Evolutionary conservation across 495 filamentous ascomycete genomes (phyloP).

Genomic region (Neurospora hispaniola): DNA sequence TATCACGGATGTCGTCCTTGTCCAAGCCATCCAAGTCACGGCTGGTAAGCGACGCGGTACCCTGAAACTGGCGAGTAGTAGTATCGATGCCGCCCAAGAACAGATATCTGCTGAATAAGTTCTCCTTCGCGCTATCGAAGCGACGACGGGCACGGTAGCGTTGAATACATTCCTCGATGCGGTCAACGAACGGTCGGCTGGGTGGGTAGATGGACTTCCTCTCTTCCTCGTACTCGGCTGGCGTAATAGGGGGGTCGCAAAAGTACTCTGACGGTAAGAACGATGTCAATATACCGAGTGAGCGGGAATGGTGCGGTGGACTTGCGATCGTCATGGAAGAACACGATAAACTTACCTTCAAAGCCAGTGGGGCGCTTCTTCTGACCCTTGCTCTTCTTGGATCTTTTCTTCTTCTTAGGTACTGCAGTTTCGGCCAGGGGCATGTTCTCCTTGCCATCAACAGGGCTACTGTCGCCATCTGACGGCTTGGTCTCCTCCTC

Average conservation of each 20-base stretch:
- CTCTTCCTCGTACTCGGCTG: conserved; percentile 52
- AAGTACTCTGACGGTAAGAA: conserved; percentile 47
- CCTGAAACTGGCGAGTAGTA: conserved; percentile 55
- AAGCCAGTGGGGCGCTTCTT: conserved; percentile 32
- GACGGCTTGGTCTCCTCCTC: not conserved
- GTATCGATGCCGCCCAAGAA: conserved; percentile 71
- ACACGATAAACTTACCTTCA: conserved; percentile 24
- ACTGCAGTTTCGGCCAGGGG: not conserved
- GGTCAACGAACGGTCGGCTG: conserved; percentile 27
- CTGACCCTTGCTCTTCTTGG: conserved; percentile 13
- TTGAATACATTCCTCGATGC: conserved; percentile 78
- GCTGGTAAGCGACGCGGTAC: conserved; percentile 43
- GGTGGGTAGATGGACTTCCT: conserved; percentile 16
- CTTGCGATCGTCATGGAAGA: not conserved
- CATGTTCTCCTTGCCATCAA: not conserved
- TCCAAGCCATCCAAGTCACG: conserved; percentile 41
- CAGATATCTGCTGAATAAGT: conserved; percentile 70
- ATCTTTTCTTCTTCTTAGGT: conserved; percentile 22
- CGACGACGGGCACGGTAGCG: conserved; percentile 68
- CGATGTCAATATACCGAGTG: not conserved
- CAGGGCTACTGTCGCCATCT: not conserved
- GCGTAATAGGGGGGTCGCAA: conserved; percentile 68
- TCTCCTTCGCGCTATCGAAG: conserved; percentile 47
- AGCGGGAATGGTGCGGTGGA: not conserved
- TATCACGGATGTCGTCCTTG: conserved; percentile 50